These are phyloP conservation scores for Cercophora sp. DNA, from an alignment of 495 filamentous ascomycete species.

Conservation along the genomic window DNA sequence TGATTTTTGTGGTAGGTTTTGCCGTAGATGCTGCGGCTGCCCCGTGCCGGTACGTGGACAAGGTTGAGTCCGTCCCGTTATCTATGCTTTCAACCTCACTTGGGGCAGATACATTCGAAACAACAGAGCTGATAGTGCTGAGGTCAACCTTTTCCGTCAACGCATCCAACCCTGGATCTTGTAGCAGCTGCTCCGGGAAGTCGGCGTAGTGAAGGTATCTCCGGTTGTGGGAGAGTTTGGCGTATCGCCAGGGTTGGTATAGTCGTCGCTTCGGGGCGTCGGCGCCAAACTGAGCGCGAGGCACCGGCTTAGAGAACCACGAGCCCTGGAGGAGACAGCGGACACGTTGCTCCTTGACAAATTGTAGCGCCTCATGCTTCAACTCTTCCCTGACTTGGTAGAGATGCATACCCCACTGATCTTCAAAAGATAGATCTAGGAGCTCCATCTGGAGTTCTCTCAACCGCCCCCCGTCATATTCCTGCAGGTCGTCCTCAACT, in stretches of 20 bases:
- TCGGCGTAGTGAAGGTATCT: conserved; percentile 89
- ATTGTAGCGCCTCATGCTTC: conserved; percentile 86
- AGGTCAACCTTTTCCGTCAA: conserved; percentile 85
- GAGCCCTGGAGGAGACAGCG: conserved; percentile 84
- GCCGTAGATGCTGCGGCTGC: conserved; percentile 23
- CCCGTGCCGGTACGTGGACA: conserved; percentile 27
- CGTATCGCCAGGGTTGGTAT: conserved; percentile 68
- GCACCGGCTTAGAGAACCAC: conserved; percentile 72
- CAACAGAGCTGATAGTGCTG: conserved; percentile 82
- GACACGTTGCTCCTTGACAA: conserved; percentile 94
- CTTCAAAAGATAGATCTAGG: conserved; percentile 85
- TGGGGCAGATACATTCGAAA: conserved; percentile 77
- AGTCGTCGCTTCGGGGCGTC: conserved; percentile 34
- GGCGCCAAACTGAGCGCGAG: conserved; percentile 27
- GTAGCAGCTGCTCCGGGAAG: conserved; percentile 61
- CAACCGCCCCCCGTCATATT: conserved; percentile 72
- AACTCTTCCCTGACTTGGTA: conserved; percentile 87
- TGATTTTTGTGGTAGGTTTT: conserved; percentile 76
- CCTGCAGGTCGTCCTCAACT: conserved; percentile 81
- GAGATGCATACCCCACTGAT: conserved; percentile 88
- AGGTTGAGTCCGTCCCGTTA: conserved; percentile 23
- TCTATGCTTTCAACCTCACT: conserved; percentile 41
- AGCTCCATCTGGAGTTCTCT: conserved; percentile 94
- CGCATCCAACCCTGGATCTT: conserved; percentile 67
- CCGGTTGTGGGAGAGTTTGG: conserved; percentile 86